phyloP scores from a whole-genome alignment of 495 filamentous ascomycete species.

The Podospora sp. region DNA sequence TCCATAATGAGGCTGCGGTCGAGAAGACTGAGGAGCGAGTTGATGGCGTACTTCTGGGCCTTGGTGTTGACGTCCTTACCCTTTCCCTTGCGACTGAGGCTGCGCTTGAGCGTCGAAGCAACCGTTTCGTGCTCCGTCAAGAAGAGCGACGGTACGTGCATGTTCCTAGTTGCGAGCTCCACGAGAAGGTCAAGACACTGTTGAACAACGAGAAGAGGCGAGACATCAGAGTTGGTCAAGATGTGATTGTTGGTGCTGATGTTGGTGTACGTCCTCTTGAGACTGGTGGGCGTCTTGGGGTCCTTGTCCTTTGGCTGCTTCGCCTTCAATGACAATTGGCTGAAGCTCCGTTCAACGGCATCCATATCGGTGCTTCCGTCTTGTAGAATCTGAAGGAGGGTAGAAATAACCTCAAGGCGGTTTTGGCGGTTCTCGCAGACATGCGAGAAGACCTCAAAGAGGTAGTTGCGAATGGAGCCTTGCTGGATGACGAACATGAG shows the following conservation, averaged over 20 bases:
- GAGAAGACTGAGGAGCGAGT: conserved; percentile 82
- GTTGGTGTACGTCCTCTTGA: conserved; percentile 69
- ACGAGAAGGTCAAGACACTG: conserved; percentile 85
- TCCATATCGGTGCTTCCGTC: conserved; percentile 91
- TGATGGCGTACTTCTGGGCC: conserved; percentile 86
- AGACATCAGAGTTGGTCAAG: conserved; percentile 71
- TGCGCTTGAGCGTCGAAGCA: conserved; percentile 71
- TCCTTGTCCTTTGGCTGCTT: conserved; percentile 70
- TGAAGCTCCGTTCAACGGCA: conserved; percentile 93
- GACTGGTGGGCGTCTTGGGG: conserved; percentile 76
- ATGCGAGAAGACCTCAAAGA: conserved; percentile 83
- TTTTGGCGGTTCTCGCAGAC: conserved; percentile 94
- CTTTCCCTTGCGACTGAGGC: conserved; percentile 80
- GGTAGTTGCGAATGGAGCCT: conserved; percentile 70
- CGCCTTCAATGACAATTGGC: conserved; percentile 86
- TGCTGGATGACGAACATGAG: conserved; percentile 96
- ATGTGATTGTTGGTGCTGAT: conserved; percentile 52
- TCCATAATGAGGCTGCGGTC: conserved; percentile 94
- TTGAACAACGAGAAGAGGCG: conserved; percentile 91
- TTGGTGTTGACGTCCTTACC: conserved; percentile 80
- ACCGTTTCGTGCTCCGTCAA: conserved; percentile 87
- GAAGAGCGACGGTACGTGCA: conserved; percentile 87
- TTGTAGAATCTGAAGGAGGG: conserved; percentile 91
- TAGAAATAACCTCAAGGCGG: conserved; percentile 89
- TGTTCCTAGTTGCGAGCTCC: conserved; percentile 77